Conservation (phyloP, 2,329 filamentous ascomycete genomes). For the Fusarium bulbicola region DNA sequence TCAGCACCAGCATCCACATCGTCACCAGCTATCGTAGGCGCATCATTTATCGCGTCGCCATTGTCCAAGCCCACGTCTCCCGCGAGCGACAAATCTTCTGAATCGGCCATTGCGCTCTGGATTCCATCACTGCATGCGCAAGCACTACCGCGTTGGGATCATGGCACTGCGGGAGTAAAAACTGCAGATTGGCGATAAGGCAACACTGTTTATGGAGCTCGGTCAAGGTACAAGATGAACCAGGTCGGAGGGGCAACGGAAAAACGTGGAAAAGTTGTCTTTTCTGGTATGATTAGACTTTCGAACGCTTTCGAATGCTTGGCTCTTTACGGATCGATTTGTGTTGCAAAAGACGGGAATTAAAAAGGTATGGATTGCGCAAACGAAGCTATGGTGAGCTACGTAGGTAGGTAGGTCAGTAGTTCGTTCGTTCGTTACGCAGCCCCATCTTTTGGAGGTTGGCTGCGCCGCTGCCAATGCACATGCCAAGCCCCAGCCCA, state of each 20-base stretch:
- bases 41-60: constrained; percentile 50
- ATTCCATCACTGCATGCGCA: constrained; percentile 51
- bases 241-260: constrained; percentile 31
- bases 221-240: constrained; percentile 13
- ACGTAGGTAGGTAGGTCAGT: constrained; percentile 27
- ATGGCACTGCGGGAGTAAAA: constrained; percentile 39
- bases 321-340: not conserved
- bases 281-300: not conserved
- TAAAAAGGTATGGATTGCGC: constrained; percentile 15
- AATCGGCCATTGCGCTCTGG: constrained; percentile 58
- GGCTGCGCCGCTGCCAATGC: constrained; percentile 29
- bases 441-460: constrained; percentile 37
- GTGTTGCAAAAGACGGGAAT: constrained; percentile 4
- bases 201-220: constrained; percentile 37
- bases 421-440: constrained; percentile 38
- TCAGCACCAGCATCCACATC: constrained; percentile 19
- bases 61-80: constrained; percentile 53
- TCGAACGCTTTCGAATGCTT: not conserved
- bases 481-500: constrained; percentile 13
- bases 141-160: constrained; percentile 40
- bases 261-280: not conserved
- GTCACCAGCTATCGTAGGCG: constrained; percentile 21
- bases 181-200: constrained; percentile 33
- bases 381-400: constrained; percentile 41
- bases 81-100: constrained; percentile 55